A percentile compares a stretch with the other conserved stretches of the same genome.
Conservation (phyloP, 345 rosid species). For the Populus tremula region DNA sequence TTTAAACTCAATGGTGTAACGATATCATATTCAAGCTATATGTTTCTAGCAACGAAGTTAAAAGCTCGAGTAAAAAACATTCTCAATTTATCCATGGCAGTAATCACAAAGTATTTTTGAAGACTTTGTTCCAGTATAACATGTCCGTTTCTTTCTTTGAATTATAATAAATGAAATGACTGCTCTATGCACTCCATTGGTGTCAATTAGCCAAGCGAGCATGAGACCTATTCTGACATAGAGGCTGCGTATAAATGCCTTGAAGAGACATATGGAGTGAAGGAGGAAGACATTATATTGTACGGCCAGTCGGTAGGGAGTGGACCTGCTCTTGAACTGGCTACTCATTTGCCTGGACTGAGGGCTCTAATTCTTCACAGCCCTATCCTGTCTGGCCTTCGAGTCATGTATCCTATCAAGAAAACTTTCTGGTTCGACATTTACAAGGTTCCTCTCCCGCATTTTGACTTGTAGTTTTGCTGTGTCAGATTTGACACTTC, state of each 20-base stretch:
- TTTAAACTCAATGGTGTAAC: not conserved
- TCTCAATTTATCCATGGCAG: not conserved
- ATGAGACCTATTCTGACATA: constrained; percentile 86
- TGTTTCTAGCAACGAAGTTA: not conserved
- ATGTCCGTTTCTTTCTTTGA: not conserved
- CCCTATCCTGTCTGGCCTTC: constrained; percentile 78
- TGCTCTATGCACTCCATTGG: not conserved
- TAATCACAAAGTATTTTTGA: not conserved
- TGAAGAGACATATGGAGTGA: constrained; percentile 51
- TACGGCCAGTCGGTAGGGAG: constrained; percentile 91
- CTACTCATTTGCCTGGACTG: constrained; percentile 52
- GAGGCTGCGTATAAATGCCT: constrained; percentile 74
- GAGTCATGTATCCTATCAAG: constrained; percentile 79
- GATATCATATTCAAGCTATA: no score
- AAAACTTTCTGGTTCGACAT: constrained; percentile 83
- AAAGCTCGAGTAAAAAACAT: not conserved
- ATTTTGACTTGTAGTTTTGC: not conserved
- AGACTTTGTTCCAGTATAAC: not conserved
- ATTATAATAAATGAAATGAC: not conserved
- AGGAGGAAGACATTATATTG: constrained; percentile 69
- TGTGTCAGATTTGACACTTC: not conserved
- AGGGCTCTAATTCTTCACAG: constrained; percentile 84
- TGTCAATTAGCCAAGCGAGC: constrained; percentile 62
- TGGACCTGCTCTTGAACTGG: constrained; percentile 82
- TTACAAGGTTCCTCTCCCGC: constrained; percentile 51